A percentile compares a stretch with the other conserved stretches of the same genome.
Conservation (phyloP, 1,139 yeast genomes). For the Yamadazyma conglobata region DNA sequence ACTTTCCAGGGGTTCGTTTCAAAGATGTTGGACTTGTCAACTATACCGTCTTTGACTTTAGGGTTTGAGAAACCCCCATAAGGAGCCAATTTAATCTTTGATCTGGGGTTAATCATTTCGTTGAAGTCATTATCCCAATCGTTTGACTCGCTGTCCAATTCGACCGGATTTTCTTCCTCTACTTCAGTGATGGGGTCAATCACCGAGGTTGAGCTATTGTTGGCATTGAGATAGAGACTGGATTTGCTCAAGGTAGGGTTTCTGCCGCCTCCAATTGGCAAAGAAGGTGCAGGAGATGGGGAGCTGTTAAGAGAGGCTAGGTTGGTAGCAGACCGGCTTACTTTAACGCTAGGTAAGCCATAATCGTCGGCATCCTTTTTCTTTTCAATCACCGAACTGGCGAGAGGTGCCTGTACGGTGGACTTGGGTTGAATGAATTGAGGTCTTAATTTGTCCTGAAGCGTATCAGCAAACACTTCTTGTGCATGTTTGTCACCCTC, state of each 20-base stretch:
- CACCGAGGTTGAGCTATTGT: conserved; percentile 31
- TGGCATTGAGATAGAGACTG: conserved; percentile 20
- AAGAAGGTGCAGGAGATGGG: conserved; percentile 1
- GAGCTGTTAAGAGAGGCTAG: conserved; percentile 16
- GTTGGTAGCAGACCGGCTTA: conserved; percentile 36
- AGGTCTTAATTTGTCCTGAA: conserved; percentile 18
- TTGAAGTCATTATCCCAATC: conserved; percentile 24
- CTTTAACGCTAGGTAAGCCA: conserved; percentile 40
- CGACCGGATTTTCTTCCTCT: conserved; percentile 16
- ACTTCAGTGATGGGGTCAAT: conserved; percentile 22
- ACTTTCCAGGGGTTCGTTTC: conserved; percentile 76
- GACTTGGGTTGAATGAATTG: conserved; percentile 49
- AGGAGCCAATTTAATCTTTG: conserved; percentile 50
- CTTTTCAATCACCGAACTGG: conserved; percentile 47
- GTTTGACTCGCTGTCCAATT: conserved; percentile 20
- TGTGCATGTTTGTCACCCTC: conserved; percentile 5
- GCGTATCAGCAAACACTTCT: conserved; percentile 15
- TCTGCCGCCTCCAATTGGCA: conserved; percentile 1
- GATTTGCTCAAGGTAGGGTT: conserved; percentile 17
- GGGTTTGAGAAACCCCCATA: conserved; percentile 73
- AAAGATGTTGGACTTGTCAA: conserved; percentile 53
- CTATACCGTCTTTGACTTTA: conserved; percentile 41
- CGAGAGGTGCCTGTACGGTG: conserved; percentile 24
- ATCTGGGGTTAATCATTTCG: conserved; percentile 29
- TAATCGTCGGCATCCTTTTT: conserved; percentile 28